These are phyloP conservation scores for Purpureocillium lavendulum DNA, from an alignment of 2,329 filamentous ascomycete species.

Conservation along the genomic window DNA sequence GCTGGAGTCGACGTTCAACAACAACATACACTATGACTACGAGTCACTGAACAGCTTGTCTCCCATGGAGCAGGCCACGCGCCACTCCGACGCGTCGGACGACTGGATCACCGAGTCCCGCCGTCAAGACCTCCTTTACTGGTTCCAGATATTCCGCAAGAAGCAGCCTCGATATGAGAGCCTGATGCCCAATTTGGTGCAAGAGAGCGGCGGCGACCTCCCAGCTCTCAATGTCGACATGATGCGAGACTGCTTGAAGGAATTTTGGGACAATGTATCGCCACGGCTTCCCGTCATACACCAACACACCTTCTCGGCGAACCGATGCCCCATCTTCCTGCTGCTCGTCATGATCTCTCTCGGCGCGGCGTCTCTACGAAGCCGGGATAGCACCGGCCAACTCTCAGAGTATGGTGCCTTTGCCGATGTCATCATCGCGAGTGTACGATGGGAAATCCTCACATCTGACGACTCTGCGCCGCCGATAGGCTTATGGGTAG, in stretches of 20 bases:
- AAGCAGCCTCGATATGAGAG: conserved; percentile 32
- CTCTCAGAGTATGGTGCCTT: conserved; percentile 36
- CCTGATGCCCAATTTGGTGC: conserved; percentile 24
- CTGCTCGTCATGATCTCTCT: conserved; percentile 77
- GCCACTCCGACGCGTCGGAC: conserved; percentile 29
- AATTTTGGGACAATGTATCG: conserved; percentile 82
- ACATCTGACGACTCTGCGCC: conserved; percentile 74
- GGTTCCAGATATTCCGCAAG: conserved; percentile 33
- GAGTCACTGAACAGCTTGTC: conserved; percentile 40
- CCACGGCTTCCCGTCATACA: conserved; percentile 82
- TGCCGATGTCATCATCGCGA: conserved; percentile 55
- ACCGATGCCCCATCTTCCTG: conserved; percentile 69
- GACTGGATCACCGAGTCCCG: conserved; percentile 35
- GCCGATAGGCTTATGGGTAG: conserved; percentile 80
- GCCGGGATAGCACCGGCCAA: conserved; percentile 46
- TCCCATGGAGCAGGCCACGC: conserved; percentile 33
- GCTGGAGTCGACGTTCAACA: conserved; percentile 42
- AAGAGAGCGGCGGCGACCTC: conserved; percentile 32
- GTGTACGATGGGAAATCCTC: conserved; percentile 75
- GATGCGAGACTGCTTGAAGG: conserved; percentile 77
- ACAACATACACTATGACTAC: conserved; percentile 41
- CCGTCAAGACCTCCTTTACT: conserved; percentile 34
- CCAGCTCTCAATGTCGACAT: conserved; percentile 61
- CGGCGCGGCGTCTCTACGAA: conserved; percentile 71
- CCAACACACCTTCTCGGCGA: conserved; percentile 75